These are phyloP conservation scores for Sporothrix curviconia DNA, from an alignment of 2,329 filamentous ascomycete genomes.

Conservation along the genomic window DNA sequence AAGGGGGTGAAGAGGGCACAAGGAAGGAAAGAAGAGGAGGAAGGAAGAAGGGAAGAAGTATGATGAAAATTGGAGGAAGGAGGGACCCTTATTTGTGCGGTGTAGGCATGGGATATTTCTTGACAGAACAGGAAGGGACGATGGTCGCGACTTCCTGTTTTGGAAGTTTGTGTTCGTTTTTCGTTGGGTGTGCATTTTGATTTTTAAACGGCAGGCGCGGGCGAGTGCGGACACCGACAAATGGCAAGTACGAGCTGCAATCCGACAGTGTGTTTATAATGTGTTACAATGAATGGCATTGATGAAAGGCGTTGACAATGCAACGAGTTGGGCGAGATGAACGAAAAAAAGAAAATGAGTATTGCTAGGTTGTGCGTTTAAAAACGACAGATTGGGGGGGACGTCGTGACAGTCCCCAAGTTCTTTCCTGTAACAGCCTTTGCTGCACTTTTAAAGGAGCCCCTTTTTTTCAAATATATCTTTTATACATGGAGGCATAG, in stretches of 20 bases:
- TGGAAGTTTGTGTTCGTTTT: neutral
- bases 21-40: neutral
- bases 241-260: no score
- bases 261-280: no score
- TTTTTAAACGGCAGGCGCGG: no score
- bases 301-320: no score
- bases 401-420: neutral
- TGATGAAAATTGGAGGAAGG: neutral
- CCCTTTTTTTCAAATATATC: neutral
- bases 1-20: no score
- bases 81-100: neutral
- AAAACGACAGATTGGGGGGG: neutral
- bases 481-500: neutral
- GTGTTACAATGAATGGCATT: no score
- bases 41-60: neutral
- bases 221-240: no score
- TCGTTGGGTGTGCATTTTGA: no score
- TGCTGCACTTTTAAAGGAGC: neutral
- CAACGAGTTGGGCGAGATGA: neutral
- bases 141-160: neutral
- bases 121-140: neutral
- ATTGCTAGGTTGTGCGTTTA: constrained; percentile 4
- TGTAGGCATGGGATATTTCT: no score
- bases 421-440: neutral
- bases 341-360: constrained; percentile 3